These are phyloP conservation scores for Lasiosphaeria ovina DNA, from an alignment of 495 filamentous ascomycete species.

Conservation along the genomic window DNA sequence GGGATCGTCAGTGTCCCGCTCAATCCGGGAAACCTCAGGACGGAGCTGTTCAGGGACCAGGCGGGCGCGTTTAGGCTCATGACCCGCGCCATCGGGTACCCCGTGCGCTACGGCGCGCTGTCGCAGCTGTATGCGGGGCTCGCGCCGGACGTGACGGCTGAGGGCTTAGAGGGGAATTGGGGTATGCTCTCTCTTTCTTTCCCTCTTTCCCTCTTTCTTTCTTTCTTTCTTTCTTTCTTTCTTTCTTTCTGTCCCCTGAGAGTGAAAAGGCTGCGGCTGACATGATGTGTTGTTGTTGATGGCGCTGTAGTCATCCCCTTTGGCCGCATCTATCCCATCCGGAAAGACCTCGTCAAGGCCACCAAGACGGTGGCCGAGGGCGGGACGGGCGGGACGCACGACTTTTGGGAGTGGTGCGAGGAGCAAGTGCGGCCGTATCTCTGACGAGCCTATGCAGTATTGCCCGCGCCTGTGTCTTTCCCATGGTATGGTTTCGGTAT, in stretches of 20 bases:
- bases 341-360: conserved; percentile 33
- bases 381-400: conserved; percentile 37
- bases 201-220: not conserved
- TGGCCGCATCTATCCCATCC: conserved; percentile 34
- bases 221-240: too few species aligned
- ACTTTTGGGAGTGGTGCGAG: conserved; percentile 45
- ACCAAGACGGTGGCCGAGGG: conserved; percentile 36
- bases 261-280: too few species aligned
- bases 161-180: not conserved
- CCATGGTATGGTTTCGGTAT: too few species aligned
- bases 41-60: conserved; percentile 33
- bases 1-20: conserved; percentile 28
- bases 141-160: conserved; percentile 34
- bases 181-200: not conserved
- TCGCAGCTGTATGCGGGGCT: conserved; percentile 46
- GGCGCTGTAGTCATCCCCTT: conserved; percentile 36
- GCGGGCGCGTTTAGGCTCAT: not conserved
- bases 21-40: conserved; percentile 43
- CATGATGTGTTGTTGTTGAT: too few species aligned
- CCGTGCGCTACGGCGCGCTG: conserved; percentile 41
- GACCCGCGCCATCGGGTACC: conserved; percentile 21
- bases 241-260: too few species aligned
- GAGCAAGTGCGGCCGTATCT: conserved; percentile 32
- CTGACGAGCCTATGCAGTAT: not conserved
- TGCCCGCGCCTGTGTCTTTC: too few species aligned